These are phyloP conservation scores for Megacollybia platyphylla DNA, from an alignment of 1,284 basidiomycete species.

Conservation along the genomic window DNA sequence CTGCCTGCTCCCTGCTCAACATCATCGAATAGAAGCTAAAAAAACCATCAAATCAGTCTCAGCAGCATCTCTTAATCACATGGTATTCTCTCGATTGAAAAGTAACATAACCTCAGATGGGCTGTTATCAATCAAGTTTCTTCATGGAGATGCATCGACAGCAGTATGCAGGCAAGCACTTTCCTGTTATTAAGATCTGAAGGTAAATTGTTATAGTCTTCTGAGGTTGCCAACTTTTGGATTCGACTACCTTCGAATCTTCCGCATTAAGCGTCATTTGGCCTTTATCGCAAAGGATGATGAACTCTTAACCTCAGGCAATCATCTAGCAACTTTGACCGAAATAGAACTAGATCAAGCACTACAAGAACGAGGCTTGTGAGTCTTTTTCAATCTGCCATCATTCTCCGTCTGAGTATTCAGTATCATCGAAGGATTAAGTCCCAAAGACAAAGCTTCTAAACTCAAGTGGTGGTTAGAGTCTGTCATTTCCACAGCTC, in stretches of 20 bases:
- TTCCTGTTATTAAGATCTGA: slow-evolving; percentile 2
- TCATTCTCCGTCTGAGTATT: slow-evolving; percentile 1
- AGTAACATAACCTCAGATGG: slow-evolving; percentile 15
- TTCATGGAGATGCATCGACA: slow-evolving; percentile 18
- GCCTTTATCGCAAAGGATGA: slow-evolving; percentile 46
- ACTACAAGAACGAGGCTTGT: slow-evolving; percentile 67
- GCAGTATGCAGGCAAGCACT: slow-evolving; percentile 27
- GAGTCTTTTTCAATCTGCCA: slow-evolving; percentile 16
- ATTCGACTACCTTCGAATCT: slow-evolving; percentile 31
- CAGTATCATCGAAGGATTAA: slow-evolving; percentile 24
- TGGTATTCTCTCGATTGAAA: slow-evolving; percentile 19
- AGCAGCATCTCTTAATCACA: slow-evolving; percentile 18
- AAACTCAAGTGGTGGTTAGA: slow-evolving; percentile 55
- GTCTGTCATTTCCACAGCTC: slow-evolving; percentile 15
- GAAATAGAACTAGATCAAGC: slow-evolving; percentile 44
- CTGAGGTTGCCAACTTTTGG: slow-evolving; percentile 49
- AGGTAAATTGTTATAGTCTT: slow-evolving; percentile 22
- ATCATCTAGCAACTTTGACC: slow-evolving; percentile 29
- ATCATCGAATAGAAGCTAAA: slow-evolving; percentile 53
- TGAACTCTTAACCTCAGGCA: slow-evolving; percentile 37
- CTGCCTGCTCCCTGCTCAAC: slow-evolving; percentile 77
- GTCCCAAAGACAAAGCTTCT: slow-evolving; percentile 27
- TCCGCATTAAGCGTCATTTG: slow-evolving; percentile 46
- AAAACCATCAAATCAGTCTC: slow-evolving; percentile 34
- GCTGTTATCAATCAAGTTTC: slow-evolving; percentile 16